These are phyloP conservation scores for Xylaria sp. DNA, from an alignment of 2,329 filamentous ascomycete genomes.

Conservation along the genomic window DNA sequence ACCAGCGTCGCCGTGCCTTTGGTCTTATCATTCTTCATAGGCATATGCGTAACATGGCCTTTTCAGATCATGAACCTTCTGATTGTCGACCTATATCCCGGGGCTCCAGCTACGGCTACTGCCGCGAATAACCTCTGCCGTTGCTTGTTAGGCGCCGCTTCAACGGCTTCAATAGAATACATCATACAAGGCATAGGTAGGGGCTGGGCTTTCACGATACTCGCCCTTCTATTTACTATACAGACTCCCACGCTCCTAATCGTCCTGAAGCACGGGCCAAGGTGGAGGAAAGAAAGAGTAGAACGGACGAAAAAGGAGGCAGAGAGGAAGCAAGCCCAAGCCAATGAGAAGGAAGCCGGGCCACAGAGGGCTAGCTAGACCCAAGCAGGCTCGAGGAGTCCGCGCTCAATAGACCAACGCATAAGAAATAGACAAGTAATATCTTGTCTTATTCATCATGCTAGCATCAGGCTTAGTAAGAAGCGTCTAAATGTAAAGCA, in stretches of 20 bases:
- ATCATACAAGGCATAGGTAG: constrained; percentile 68
- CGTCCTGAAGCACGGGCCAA: constrained; percentile 60
- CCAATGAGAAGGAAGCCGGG: constrained; percentile 2
- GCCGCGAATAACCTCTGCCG: constrained; percentile 72
- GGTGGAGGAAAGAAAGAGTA: constrained; percentile 63
- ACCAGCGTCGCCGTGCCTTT: constrained; percentile 65
- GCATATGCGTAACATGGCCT: constrained; percentile 67
- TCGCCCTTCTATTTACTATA: constrained; percentile 62
- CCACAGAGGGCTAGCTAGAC: not conserved
- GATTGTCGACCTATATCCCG: constrained; percentile 71
- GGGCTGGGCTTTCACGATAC: constrained; percentile 72
- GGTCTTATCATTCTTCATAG: constrained; percentile 67
- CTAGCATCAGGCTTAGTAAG: not conserved
- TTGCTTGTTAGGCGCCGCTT: constrained; percentile 69
- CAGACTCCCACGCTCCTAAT: constrained; percentile 62
- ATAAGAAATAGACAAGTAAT: not conserved
- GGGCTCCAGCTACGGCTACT: constrained; percentile 69
- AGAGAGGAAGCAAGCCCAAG: constrained; percentile 42
- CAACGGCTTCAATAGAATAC: constrained; percentile 68
- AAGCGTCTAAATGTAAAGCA: not conserved
- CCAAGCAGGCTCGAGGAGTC: not conserved
- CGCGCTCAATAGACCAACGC: not conserved
- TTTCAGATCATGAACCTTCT: constrained; percentile 73
- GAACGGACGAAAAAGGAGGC: constrained; percentile 52
- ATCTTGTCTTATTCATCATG: not conserved